Conservation (phyloP, 2,329 filamentous ascomycete species). For the Aspergillus neoniger region DNA sequence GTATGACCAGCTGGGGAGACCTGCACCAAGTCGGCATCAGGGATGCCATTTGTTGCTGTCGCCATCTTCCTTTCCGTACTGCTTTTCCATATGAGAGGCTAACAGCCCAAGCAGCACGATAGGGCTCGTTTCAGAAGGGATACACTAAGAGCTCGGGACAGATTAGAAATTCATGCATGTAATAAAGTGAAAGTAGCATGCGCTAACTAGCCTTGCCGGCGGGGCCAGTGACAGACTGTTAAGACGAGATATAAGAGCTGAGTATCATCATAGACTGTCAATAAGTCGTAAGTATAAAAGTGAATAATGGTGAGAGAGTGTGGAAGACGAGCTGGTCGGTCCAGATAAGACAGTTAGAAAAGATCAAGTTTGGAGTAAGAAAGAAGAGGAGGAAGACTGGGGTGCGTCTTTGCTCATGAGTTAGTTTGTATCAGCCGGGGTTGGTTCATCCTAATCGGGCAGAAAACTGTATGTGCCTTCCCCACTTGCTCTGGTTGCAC, state of each 20-base stretch:
- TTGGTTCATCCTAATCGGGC: neutral
- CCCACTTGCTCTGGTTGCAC: neutral
- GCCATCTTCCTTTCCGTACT: neutral
- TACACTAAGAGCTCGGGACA: neutral
- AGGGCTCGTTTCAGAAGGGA: neutral
- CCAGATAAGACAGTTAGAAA: neutral
- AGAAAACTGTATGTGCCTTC: neutral
- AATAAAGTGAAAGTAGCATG: neutral
- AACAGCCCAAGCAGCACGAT: neutral
- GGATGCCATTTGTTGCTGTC: neutral
- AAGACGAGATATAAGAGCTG: neutral
- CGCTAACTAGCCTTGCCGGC: neutral
- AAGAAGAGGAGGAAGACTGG: neutral
- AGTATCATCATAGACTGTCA: neutral
- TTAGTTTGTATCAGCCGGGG: neutral
- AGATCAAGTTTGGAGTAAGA: neutral
- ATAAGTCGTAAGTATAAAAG: neutral
- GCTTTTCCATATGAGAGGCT: neutral
- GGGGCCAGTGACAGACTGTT: neutral
- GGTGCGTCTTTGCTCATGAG: neutral
- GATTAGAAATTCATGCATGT: neutral
- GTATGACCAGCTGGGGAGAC: neutral
- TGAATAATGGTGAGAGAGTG: neutral
- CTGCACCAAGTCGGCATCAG: neutral
- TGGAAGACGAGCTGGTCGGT: neutral